Evolutionary conservation across 805 yeast genomes (phyloP).

Genomic region (Kluyveromyces dobzhanskii): DNA sequence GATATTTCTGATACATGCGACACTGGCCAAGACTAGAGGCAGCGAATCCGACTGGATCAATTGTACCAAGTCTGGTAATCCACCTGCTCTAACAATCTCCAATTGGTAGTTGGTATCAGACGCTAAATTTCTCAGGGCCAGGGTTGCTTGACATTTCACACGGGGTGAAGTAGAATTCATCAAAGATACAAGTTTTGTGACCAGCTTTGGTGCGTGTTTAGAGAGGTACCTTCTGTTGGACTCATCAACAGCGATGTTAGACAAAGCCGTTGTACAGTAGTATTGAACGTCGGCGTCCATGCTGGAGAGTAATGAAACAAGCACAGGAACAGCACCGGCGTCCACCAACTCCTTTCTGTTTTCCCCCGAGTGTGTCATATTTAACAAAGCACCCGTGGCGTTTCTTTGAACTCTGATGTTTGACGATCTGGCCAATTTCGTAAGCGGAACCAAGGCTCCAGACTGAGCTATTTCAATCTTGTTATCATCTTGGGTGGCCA

Average conservation of each 20-base stretch:
- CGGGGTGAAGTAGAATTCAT: constrained; percentile 93
- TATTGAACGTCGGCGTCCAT: constrained; percentile 96
- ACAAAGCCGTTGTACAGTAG: constrained; percentile 94
- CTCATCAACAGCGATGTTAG: constrained; percentile 96
- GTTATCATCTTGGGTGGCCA: constrained; percentile 96
- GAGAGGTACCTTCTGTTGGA: constrained; percentile 80
- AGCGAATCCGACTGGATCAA: constrained; percentile 83
- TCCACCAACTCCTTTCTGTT: constrained; percentile 93
- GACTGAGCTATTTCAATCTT: constrained; percentile 92
- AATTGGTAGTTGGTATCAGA: constrained; percentile 93
- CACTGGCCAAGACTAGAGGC: constrained; percentile 91
- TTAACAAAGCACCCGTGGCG: constrained; percentile 95
- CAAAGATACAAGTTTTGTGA: constrained; percentile 73
- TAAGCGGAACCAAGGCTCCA: constrained; percentile 91
- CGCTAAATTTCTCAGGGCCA: constrained; percentile 91
- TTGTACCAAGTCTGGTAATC: constrained; percentile 87
- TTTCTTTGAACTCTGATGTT: constrained; percentile 96
- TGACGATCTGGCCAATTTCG: constrained; percentile 87
- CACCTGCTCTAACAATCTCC: constrained; percentile 93
- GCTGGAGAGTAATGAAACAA: constrained; percentile 77
- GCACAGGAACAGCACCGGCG: constrained; percentile 97
- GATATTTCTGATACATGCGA: constrained; percentile 95
- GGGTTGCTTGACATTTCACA: constrained; percentile 97
- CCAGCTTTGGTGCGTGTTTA: constrained; percentile 87
- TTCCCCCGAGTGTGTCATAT: constrained; percentile 97